Percentiles rank a stretch among this genome's conserved stretches.
Conservation (phyloP, 805 yeast genomes). For the Brettanomyces custersianus region DNA sequence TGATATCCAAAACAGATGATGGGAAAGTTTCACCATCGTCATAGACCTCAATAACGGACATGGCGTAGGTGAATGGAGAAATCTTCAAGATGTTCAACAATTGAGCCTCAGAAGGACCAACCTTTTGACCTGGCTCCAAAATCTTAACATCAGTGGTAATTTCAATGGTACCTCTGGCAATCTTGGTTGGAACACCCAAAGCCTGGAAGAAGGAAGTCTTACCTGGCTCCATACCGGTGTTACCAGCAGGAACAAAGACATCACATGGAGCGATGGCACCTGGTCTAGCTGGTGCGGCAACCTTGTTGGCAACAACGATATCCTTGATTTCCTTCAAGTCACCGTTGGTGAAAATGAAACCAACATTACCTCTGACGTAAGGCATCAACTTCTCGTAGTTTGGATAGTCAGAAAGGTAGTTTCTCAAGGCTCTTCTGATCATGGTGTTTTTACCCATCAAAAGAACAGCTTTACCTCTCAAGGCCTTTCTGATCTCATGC, state of each 20-base stretch:
- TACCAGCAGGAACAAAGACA: constrained; percentile 97
- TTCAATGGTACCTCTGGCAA: constrained; percentile 99
- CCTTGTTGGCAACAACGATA: constrained; percentile 79
- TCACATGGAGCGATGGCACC: constrained; percentile 99
- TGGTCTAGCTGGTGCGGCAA: constrained; percentile 99
- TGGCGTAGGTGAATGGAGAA: constrained; percentile 99
- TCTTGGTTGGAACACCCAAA: constrained; percentile 99
- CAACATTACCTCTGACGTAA: constrained; percentile 95
- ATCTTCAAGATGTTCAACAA: constrained; percentile 98
- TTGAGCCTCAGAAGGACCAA: constrained; percentile 99
- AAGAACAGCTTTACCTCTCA: constrained; percentile 91
- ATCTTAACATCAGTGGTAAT: constrained; percentile 95
- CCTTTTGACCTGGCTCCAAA: constrained; percentile 76
- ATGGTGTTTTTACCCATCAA: constrained; percentile 99
- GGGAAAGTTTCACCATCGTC: constrained; percentile 99
- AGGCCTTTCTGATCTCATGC: constrained; percentile 98
- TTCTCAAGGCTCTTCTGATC: constrained; percentile 99
- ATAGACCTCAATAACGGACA: constrained; percentile 93
- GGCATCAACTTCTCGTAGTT: constrained; percentile 94
- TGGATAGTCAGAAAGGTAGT: constrained; percentile 87
- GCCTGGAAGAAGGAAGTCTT: constrained; percentile 99
- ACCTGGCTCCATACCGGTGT: constrained; percentile 99
- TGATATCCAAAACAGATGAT: constrained; percentile 92
- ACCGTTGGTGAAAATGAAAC: constrained; percentile 98
- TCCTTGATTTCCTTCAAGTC: constrained; percentile 93